A percentile compares a stretch with the other conserved stretches of the same genome.
phyloP scores from a whole-genome alignment of 257 asterid genomes.

The Handroanthus guayacan region DNA sequence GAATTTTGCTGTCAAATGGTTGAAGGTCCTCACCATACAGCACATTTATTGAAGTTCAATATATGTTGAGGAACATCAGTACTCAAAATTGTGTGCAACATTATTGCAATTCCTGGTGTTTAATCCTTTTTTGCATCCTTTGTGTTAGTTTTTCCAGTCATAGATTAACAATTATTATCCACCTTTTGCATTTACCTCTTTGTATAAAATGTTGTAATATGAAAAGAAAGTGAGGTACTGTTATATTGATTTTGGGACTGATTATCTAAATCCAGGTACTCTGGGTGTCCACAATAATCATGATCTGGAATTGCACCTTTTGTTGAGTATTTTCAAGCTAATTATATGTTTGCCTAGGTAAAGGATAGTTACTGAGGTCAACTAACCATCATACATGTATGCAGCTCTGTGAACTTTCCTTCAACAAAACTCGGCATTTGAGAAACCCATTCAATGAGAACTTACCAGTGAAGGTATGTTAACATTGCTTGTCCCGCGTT shows the following conservation, averaged over 20 bases:
- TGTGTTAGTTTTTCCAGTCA: neutral
- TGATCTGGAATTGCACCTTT: conserved; percentile 2
- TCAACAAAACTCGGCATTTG: conserved; percentile 86
- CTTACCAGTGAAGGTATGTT: conserved; percentile 85
- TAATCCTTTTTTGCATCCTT: conserved; percentile 22
- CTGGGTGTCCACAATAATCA: neutral
- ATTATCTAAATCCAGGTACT: conserved; percentile 8
- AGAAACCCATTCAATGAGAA: conserved; percentile 88
- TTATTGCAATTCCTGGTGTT: conserved; percentile 19
- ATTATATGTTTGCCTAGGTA: conserved; percentile 13
- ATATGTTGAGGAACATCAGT: conserved; percentile 29
- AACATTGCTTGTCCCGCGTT: conserved; percentile 23
- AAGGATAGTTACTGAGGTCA: conserved; percentile 24
- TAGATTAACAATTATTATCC: neutral
- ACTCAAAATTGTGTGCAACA: conserved; percentile 29
- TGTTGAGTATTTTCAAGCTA: conserved; percentile 10
- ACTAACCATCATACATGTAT: conserved; percentile 34
- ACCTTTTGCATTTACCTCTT: neutral
- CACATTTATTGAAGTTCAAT: conserved; percentile 18
- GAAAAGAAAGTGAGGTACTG: neutral
- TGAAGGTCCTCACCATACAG: conserved; percentile 65
- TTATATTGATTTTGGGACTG: conserved; percentile 18
- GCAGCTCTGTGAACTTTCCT: conserved; percentile 95
- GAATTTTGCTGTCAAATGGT: conserved; percentile 91
- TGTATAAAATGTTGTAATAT: neutral